Base-by-base conservation (phyloP, 2,329 filamentous ascomycete species). In the Daldinia sp. region DNA sequence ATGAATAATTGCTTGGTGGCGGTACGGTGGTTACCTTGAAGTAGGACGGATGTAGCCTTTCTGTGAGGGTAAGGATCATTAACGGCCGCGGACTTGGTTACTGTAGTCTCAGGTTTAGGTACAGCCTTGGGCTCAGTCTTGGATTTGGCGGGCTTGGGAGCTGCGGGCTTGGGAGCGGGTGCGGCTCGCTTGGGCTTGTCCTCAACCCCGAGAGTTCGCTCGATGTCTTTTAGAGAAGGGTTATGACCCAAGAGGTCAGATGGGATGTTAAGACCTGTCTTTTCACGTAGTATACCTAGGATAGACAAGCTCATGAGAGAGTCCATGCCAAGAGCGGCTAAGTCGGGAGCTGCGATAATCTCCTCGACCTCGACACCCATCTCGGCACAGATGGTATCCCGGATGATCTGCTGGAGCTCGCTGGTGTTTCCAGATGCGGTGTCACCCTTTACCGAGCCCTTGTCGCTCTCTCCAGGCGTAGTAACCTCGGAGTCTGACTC, bases 311-410 rank as follows among this genome's bases (percentile, higher is more conserved):
- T 83, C 79, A 87, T 85, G 19, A 87, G 78, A 1, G 84, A 87
- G 71, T 87, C 85, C 78, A 87, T 85, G 2, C 85, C 85, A 10
- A 87, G 76, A 2, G 83, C 81, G n/a, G 82, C 81, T 56, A 87
- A 77, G 66, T 86, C 82, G 0, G 82, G 81, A 0, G 82, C 82
- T 19, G 82, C 82, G 2, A 83, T 74, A 27, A 87, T 80, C 69
- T 91, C 88, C 27, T 87, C 85, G 9, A 89, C 79, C 21, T 88
- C 85, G n/a, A 91, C 86, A 59, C 87, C 87, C 83, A 91, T 90
- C 75, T 92, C 89, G 34, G 83, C 81, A n/a, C 88, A 86, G 64
- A 92, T 87, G 58, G 88, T 90, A 55, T 85, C 83, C 74, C 89
- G 87, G 47, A 91, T 82, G 69, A 83, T 74, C 72, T 80, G 71